Conservation (phyloP, 1,139 yeast species). For the Yamadazyma mexicana region DNA sequence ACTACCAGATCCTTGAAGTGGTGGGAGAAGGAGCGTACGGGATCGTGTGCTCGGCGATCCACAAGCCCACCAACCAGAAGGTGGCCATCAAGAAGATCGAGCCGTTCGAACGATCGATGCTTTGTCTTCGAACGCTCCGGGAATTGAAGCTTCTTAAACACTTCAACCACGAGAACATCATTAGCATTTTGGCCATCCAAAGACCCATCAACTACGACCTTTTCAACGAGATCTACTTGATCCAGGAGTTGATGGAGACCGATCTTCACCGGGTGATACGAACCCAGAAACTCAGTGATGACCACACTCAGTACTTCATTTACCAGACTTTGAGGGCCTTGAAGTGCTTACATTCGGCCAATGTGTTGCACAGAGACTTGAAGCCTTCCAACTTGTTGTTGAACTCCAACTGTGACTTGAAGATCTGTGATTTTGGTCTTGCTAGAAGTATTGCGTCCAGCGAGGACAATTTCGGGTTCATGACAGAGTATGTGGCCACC, state of each 20-base stretch:
- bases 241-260: slow-evolving; percentile 96
- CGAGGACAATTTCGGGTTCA: slow-evolving; percentile 86
- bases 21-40: slow-evolving; percentile 99
- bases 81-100: slow-evolving; percentile 95
- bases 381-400: slow-evolving; percentile 93
- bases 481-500: slow-evolving; percentile 97
- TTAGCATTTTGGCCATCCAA: slow-evolving; percentile 87
- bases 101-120: slow-evolving; percentile 91
- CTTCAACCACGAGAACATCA: slow-evolving; percentile 88
- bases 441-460: slow-evolving; percentile 90
- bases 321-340: slow-evolving; percentile 92
- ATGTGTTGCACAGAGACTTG: slow-evolving; percentile 89
- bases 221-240: slow-evolving; percentile 84
- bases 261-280: slow-evolving; percentile 89
- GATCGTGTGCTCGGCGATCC: slow-evolving; percentile 88
- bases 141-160: slow-evolving; percentile 87
- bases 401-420: slow-evolving; percentile 93
- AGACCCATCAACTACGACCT: slow-evolving; percentile 74
- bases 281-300: slow-evolving; percentile 83
- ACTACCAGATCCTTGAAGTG: slow-evolving; percentile 79
- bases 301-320: slow-evolving; percentile 89
- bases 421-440: slow-evolving; percentile 94
- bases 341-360: slow-evolving; percentile 87
- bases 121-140: slow-evolving; percentile 84
- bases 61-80: slow-evolving; percentile 81